Conservation (phyloP, 805 yeast genomes). For the Danielia reshetovae region DNA sequence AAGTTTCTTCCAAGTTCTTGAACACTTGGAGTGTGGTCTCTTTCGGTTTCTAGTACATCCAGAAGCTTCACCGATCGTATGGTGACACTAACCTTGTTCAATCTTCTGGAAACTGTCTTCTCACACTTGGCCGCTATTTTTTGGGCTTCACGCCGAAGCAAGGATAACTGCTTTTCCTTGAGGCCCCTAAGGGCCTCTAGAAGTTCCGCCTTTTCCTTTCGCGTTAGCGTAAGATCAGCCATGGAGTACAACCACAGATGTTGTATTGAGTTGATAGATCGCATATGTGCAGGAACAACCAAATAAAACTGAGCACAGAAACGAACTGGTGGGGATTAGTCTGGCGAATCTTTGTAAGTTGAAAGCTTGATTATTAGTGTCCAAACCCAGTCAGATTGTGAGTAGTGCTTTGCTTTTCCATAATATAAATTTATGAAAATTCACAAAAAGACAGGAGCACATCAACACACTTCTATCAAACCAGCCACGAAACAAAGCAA, state of each 20-base stretch:
- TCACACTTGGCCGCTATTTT: slow-evolving; percentile 25
- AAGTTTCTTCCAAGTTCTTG: slow-evolving; percentile 5
- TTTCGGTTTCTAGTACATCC: slow-evolving; percentile 43
- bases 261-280: no score
- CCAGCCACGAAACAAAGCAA: no score
- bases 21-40: slow-evolving; percentile 33
- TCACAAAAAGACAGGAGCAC: no score
- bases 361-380: no score
- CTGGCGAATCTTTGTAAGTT: no score
- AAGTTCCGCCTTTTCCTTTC: slow-evolving; percentile 33
- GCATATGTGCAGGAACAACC: no score
- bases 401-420: no score
- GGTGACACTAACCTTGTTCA: slow-evolving; percentile 45
- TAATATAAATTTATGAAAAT: no score
- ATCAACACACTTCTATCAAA: no score
- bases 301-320: no score
- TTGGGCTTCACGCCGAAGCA: slow-evolving; percentile 24
- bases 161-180: slow-evolving; percentile 17
- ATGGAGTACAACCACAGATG: background rate
- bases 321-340: no score
- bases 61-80: slow-evolving; percentile 46
- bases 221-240: slow-evolving; percentile 9
- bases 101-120: slow-evolving; percentile 36
- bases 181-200: slow-evolving; percentile 26
- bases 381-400: no score